These are phyloP conservation scores for Termitomyces heimii DNA, from an alignment of 768 basidiomycete genomes.

Conservation along the genomic window DNA sequence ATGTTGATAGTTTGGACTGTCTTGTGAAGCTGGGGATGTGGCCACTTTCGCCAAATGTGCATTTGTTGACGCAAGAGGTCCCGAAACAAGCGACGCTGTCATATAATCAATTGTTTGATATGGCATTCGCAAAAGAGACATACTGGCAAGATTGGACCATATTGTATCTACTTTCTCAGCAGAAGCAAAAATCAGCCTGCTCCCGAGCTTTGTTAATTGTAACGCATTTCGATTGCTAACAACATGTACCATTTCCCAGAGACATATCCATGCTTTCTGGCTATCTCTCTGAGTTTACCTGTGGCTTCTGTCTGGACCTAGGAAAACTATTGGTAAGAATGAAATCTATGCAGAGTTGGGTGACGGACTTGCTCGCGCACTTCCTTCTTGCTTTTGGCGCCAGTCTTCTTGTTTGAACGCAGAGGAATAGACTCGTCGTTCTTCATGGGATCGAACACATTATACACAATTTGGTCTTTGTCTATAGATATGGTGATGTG, in stretches of 20 bases:
- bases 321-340: neutral
- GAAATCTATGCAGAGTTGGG: neutral
- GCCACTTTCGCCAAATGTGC: slow-evolving; percentile 59
- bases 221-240: neutral
- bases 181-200: slow-evolving; percentile 63
- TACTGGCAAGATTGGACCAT: slow-evolving; percentile 60
- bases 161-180: slow-evolving; percentile 57
- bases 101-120: neutral
- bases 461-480: neutral
- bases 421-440: slow-evolving; percentile 60
- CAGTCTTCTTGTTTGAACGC: slow-evolving; percentile 67
- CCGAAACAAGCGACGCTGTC: slow-evolving; percentile 58
- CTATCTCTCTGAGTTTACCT: slow-evolving; percentile 52
- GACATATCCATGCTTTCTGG: slow-evolving; percentile 46
- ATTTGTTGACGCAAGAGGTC: slow-evolving; percentile 54
- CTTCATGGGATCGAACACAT: slow-evolving; percentile 23
- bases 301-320: slow-evolving; percentile 58
- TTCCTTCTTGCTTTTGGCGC: slow-evolving; percentile 71
- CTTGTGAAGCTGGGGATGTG: slow-evolving; percentile 43
- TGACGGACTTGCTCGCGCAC: slow-evolving; percentile 55
- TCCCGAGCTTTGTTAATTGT: neutral
- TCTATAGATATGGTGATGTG: neutral
- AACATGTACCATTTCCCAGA: slow-evolving; percentile 60
- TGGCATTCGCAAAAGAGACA: neutral
- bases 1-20: slow-evolving; percentile 48